A percentile compares a stretch with the other conserved stretches of the same genome.
These are phyloP conservation scores for Prunus mira DNA, from an alignment of 306 rosid species.

Conservation along the genomic window DNA sequence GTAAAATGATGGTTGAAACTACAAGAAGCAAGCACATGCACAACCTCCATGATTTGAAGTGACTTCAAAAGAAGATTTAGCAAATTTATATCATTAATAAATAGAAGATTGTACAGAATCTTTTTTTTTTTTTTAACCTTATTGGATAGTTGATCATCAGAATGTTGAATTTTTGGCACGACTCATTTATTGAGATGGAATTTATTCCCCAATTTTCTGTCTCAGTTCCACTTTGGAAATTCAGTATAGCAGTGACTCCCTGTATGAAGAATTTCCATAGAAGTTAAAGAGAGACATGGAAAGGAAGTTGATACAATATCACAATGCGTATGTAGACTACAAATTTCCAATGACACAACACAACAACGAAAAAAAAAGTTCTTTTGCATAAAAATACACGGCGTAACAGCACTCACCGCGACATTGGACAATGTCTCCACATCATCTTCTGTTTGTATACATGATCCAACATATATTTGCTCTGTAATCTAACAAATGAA, in stretches of 20 bases:
- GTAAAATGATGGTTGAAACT: neutral
- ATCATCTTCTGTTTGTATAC: conserved; percentile 81
- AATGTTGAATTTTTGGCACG: conserved; percentile 69
- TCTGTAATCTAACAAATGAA: conserved; percentile 67
- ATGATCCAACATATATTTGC: conserved; percentile 89
- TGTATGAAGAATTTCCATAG: conserved; percentile 38
- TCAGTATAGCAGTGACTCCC: conserved; percentile 91
- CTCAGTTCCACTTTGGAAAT: conserved; percentile 83
- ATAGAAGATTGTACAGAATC: conserved; percentile 13
- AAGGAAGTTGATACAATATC: neutral
- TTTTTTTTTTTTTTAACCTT: conserved; percentile 45
- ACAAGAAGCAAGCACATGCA: neutral
- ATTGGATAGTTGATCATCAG: conserved; percentile 89
- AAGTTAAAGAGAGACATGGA: conserved; percentile 24
- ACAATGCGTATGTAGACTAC: neutral
- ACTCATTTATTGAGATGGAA: conserved; percentile 59
- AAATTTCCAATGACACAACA: neutral
- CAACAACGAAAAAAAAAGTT: neutral
- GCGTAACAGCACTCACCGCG: conserved; percentile 40
- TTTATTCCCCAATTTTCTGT: conserved; percentile 94
- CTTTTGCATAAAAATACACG: conserved; percentile 4
- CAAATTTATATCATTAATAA: neutral
- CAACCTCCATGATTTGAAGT: conserved; percentile 9
- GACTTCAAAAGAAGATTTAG: conserved; percentile 5
- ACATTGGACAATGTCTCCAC: conserved; percentile 64